phyloP scores from a whole-genome alignment of 108 stramenopile genomes.

The Skeletonema costatum region DNA sequence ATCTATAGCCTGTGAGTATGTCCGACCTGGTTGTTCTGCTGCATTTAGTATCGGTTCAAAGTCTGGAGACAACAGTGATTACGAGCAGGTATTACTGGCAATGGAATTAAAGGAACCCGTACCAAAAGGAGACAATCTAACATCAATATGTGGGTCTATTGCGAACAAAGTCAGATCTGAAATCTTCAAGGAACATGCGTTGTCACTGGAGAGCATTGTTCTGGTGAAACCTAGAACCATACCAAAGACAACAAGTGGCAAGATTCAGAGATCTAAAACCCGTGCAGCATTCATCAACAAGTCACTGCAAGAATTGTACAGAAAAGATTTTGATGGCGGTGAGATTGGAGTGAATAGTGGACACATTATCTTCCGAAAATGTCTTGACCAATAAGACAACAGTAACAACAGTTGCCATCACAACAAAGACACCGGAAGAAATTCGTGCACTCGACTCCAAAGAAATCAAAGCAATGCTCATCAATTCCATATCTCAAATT shows the following conservation, averaged over 20 bases:
- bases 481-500: conserved; percentile 60
- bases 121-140: conserved; percentile 19
- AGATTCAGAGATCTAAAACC: conserved; percentile 96
- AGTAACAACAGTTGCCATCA: not conserved
- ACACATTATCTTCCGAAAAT: not conserved
- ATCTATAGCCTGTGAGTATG: conserved; percentile 48
- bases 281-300: conserved; percentile 68
- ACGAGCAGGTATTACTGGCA: conserved; percentile 82
- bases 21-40: conserved; percentile 96
- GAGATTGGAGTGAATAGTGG: conserved; percentile 7
- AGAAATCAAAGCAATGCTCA: conserved; percentile 63
- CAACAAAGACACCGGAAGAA: conserved; percentile 13
- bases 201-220: conserved; percentile 73
- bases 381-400: not conserved
- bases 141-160: conserved; percentile 51
- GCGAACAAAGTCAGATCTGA: conserved; percentile 60
- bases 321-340: conserved; percentile 48
- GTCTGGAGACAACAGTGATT: conserved; percentile 38
- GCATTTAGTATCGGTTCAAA: conserved; percentile 86
- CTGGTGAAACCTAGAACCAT: conserved; percentile 87
- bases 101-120: conserved; percentile 85
- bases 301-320: conserved; percentile 66
- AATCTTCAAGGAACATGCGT: conserved; percentile 79
- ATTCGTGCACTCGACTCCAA: conserved; percentile 56
- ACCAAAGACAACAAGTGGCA: conserved; percentile 98